Percentiles rank a stretch among this genome's conserved stretches.
Evolutionary conservation across 768 basidiomycete genomes (phyloP).

Genomic region (Candolleomyces eurysporus): DNA sequence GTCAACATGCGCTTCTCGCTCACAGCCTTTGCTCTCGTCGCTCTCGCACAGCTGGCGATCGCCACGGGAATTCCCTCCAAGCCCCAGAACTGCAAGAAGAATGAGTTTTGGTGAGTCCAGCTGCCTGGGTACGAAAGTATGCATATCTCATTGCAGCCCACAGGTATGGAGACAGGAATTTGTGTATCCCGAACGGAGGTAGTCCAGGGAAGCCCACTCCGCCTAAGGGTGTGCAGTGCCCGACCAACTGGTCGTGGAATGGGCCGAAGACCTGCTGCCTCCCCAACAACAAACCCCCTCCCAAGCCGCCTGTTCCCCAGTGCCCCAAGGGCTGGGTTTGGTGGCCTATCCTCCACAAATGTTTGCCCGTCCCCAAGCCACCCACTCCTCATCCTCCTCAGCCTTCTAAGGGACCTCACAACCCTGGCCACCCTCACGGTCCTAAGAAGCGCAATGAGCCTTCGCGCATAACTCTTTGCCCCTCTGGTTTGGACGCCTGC

Average conservation of each 20-base stretch:
- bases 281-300: slow-evolving; percentile 40
- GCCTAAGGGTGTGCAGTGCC: slow-evolving; percentile 46
- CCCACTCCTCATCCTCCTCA: slow-evolving; percentile 36
- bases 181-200: slow-evolving; percentile 45
- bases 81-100: slow-evolving; percentile 22
- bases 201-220: slow-evolving; percentile 39
- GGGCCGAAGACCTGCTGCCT: slow-evolving; percentile 48
- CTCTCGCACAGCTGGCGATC: slow-evolving; percentile 6
- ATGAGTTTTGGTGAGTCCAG: slow-evolving; percentile 28
- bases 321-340: slow-evolving; percentile 48
- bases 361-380: slow-evolving; percentile 32
- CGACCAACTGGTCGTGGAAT: slow-evolving; percentile 49
- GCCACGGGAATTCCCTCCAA: neutral
- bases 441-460: slow-evolving; percentile 34
- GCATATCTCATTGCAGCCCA: slow-evolving; percentile 7
- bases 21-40: slow-evolving; percentile 2
- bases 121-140: neutral
- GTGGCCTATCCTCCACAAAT: slow-evolving; percentile 40
- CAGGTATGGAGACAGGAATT: slow-evolving; percentile 31
- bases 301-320: slow-evolving; percentile 45
- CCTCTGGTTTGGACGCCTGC: slow-evolving; percentile 53
- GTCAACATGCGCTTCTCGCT: slow-evolving; percentile 8
- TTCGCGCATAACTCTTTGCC: slow-evolving; percentile 42
- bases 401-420: slow-evolving; percentile 8
- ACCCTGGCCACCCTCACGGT: neutral